These are phyloP conservation scores for Coprinopsis sp. DNA, from an alignment of 768 basidiomycete genomes.

Conservation along the genomic window DNA sequence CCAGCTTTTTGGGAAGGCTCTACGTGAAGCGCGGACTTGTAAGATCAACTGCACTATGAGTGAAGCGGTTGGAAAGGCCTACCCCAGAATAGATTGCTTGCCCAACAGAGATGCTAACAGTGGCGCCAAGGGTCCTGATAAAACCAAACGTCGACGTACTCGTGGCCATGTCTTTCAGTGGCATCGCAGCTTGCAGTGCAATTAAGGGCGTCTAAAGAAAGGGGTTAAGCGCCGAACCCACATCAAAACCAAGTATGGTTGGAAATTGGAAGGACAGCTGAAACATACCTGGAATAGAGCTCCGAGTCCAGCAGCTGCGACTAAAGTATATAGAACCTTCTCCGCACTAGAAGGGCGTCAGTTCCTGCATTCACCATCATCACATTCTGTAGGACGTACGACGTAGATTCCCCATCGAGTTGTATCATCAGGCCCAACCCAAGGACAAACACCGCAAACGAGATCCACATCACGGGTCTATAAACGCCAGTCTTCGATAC, in stretches of 20 bases:
- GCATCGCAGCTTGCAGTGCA: slow-evolving; percentile 83
- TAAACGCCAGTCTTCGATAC: slow-evolving; percentile 57
- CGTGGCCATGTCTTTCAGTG: slow-evolving; percentile 81
- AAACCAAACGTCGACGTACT: slow-evolving; percentile 69
- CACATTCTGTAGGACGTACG: slow-evolving; percentile 28
- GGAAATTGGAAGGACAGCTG: background rate
- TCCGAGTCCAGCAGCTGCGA: slow-evolving; percentile 64
- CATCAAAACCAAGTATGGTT: background rate
- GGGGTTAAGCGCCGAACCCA: background rate
- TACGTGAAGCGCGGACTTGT: no score
- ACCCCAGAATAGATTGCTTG: slow-evolving; percentile 67
- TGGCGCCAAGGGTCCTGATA: slow-evolving; percentile 69
- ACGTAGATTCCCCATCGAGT: slow-evolving; percentile 53
- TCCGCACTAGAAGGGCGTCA: slow-evolving; percentile 41
- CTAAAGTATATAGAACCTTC: slow-evolving; percentile 59
- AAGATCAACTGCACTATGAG: no score
- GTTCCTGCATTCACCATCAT: background rate
- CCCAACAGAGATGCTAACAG: slow-evolving; percentile 69
- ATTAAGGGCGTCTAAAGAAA: slow-evolving; percentile 55
- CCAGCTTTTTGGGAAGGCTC: slow-evolving; percentile 36
- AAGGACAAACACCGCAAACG: slow-evolving; percentile 51
- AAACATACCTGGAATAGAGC: slow-evolving; percentile 53
- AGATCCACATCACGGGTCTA: slow-evolving; percentile 57
- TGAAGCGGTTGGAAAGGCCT: slow-evolving; percentile 17
- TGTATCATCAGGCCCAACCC: slow-evolving; percentile 73